phyloP scores from a whole-genome alignment of 2,329 filamentous ascomycete genomes.

The Fusarium mundagurra region DNA sequence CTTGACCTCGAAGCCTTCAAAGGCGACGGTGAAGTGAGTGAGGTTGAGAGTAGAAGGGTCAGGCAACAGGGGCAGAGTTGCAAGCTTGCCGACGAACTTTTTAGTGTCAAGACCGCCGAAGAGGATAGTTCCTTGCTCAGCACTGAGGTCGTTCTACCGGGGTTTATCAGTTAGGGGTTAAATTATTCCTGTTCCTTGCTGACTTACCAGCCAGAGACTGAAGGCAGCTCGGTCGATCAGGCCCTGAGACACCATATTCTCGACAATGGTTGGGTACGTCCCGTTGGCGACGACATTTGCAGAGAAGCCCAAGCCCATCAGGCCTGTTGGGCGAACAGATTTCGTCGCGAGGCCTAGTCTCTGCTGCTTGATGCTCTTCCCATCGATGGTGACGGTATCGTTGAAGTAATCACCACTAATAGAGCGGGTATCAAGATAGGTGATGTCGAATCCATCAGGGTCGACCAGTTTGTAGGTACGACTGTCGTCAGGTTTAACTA shows the following conservation, averaged over 20 bases:
- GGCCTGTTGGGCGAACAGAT: constrained; percentile 62
- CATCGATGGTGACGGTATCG: constrained; percentile 64
- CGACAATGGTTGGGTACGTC: constrained; percentile 68
- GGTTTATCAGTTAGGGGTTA: constrained; percentile 3
- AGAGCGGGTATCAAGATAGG: constrained; percentile 67
- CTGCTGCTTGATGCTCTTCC: constrained; percentile 57
- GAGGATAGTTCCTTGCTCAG: constrained; percentile 74
- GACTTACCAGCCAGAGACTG: constrained; percentile 69
- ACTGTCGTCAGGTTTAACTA: constrained; percentile 56
- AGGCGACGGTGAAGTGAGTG: constrained; percentile 49
- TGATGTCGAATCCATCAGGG: constrained; percentile 63
- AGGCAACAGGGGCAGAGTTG: constrained; percentile 57
- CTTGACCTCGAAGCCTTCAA: constrained; percentile 52
- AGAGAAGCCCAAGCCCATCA: constrained; percentile 68
- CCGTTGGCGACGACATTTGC: constrained; percentile 57
- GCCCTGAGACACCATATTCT: constrained; percentile 70
- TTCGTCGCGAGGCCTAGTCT: constrained; percentile 64
- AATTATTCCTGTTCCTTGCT: neutral
- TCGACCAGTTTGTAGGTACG: constrained; percentile 58
- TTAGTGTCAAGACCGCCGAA: constrained; percentile 82
- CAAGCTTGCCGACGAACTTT: constrained; percentile 70
- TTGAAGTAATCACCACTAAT: constrained; percentile 67
- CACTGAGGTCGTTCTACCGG: constrained; percentile 66
- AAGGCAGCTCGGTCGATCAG: constrained; percentile 72
- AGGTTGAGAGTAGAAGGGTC: constrained; percentile 52